Base-by-base conservation (phyloP, 2,329 filamentous ascomycete species). In the Botrytis sinoallii region DNA sequence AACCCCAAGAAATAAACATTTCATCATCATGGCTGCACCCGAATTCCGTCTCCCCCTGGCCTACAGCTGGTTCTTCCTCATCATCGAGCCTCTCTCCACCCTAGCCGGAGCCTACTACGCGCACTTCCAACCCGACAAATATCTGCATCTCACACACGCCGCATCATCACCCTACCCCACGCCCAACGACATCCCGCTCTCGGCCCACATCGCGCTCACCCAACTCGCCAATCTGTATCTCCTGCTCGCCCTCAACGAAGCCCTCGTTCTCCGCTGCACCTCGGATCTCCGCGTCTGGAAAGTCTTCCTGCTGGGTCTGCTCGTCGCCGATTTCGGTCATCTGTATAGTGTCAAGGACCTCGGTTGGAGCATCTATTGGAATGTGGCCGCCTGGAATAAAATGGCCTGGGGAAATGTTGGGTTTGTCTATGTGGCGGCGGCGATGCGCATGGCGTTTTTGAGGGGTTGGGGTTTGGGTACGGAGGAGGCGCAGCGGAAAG, bases 221-320 rank as follows among this genome's bases (percentile, higher is more conserved):
- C 93, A 95, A 83, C 87, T 95, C 46, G 91, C 91, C 61, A 95
- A 94, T 82, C 85, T 95, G 75, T 95, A 95, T 83, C 82, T 95
- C 57, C 87, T 93, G 74, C 93, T 95, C 82, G 89, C 91, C 72
- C 83, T 95, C 79, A 93, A 92, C 83, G 92, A 96, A 83, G 92
- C 91, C 2, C 83, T 94, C 38, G 90, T 95, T 20, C 86, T 95
- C 76, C 90, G 93, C 60, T 86, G 88, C 25, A 93, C 92, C 10
- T 84, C 84, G 68, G 90, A 94, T 83, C 79, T 91, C 48, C 85
- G 85, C 38, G 92, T 95, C 73, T 95, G 93, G 93, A 86, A 84
- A 76, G 85, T 88, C 1, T 85, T 95, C 40, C 84, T 95, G 7
- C 83, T 91, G 64, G 90, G 87, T 55, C 83, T 95, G 74, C 85